phyloP scores from a whole-genome alignment of 2,329 filamentous ascomycete species.

The Fusarium chlamydosporum region DNA sequence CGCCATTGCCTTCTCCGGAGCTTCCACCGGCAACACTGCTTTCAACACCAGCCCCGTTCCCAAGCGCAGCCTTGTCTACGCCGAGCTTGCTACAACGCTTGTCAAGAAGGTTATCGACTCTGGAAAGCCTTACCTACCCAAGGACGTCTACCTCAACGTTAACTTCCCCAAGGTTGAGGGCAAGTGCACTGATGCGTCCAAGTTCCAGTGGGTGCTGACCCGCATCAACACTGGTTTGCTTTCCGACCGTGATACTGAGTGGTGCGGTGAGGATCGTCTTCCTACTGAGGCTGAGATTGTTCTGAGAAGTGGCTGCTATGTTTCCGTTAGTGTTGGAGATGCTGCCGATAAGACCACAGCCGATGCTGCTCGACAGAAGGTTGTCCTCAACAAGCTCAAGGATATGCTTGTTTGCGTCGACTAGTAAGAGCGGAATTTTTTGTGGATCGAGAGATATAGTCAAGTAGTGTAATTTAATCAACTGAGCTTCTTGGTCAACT shows the following conservation, averaged over 20 bases:
- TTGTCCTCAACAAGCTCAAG: conserved; percentile 53
- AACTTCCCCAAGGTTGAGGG: conserved; percentile 72
- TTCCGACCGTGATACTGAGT: conserved; percentile 67
- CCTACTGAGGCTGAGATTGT: conserved; percentile 72
- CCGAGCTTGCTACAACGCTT: conserved; percentile 71
- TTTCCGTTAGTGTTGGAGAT: conserved; percentile 73
- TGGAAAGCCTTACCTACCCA: conserved; percentile 74
- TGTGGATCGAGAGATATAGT: neutral
- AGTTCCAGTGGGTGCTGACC: conserved; percentile 75
- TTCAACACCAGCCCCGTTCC: conserved; percentile 70
- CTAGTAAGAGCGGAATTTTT: neutral
- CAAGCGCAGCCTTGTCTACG: conserved; percentile 71
- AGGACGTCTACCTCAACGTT: conserved; percentile 74
- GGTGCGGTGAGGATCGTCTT: conserved; percentile 68
- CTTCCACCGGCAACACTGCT: conserved; percentile 62
- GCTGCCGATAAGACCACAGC: conserved; percentile 71
- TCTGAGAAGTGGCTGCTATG: conserved; percentile 67
- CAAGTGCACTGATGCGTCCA: conserved; percentile 64
- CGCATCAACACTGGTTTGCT: conserved; percentile 71
- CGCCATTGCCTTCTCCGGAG: conserved; percentile 76
- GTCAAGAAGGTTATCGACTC: conserved; percentile 68
- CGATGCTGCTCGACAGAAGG: conserved; percentile 51
- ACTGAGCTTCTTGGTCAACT: neutral
- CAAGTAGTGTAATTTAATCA: neutral
- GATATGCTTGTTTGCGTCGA: conserved; percentile 52